Evolutionary conservation across 768 basidiomycete species (phyloP), one percentile per base, ranked within the genome.

Genomic region (Psilocybe tampanensis): DNA sequence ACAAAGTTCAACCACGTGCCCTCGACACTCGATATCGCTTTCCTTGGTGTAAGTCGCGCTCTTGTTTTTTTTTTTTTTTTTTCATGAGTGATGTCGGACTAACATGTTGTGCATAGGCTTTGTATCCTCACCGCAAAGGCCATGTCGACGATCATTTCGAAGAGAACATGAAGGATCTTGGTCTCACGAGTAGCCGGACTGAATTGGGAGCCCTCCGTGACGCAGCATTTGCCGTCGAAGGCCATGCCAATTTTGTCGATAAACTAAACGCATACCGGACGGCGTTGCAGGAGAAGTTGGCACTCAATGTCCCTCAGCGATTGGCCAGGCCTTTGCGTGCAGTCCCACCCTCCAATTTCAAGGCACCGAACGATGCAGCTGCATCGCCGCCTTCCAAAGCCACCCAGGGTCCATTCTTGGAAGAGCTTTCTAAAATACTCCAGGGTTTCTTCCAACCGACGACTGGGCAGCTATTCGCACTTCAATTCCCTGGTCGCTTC

Each of bases 401-500:
- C 12, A 56, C 61, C 8, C 52, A 29, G 24, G 58, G 54, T 11
- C 33, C 53, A 2, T 64, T 64, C 49, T 41, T 64, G 5, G 60
- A 61, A 19, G 51, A 59, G 15, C 58, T 67, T 21, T 32, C 63
- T n/a, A 47, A 54, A 8, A 52, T 29, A 9, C 49, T 67, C 11
- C 58, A 64, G 24, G 44, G 61, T 12, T 56, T 68, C 52, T 68
- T 70, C 55, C 49, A 53, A 21, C 67, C 69, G 13, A 63, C 59
- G 5, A 61, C 64, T 7, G 64, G 63, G 19, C 69, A 70, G 39
- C 57, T 62, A 34, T 68, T 70, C 44, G 62, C 68, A 13, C 57
- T 70, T 11, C 69, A 70, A 47, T 68, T 70, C 41, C 69, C 69
- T 17, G 67, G 68, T 23, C 63, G 68, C 2, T 70, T 58, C 47